These are phyloP conservation scores for Phytophthora litchii DNA, from an alignment of 352 stramenopile genomes.

Conservation along the genomic window DNA sequence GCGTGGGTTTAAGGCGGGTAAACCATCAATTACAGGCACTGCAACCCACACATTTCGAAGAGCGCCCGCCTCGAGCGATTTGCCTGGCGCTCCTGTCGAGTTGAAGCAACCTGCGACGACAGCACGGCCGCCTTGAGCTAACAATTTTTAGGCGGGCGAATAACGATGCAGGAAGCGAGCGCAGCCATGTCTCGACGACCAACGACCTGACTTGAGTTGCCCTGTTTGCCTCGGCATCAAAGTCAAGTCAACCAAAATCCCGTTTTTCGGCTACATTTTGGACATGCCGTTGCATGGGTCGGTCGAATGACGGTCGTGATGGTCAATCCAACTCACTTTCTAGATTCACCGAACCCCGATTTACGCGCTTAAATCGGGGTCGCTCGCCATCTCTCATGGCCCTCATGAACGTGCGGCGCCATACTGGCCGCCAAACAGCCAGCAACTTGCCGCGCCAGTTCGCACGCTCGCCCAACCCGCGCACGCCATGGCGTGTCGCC, in stretches of 20 bases:
- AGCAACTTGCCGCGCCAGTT: slow-evolving; percentile 1
- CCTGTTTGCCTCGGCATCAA: slow-evolving; percentile 16
- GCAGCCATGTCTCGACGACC: slow-evolving; percentile 35
- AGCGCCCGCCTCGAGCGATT: slow-evolving; percentile 17
- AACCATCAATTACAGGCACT: not conserved
- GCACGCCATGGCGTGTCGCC: slow-evolving; percentile 31
- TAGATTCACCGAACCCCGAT: slow-evolving; percentile 8
- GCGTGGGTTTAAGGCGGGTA: not conserved
- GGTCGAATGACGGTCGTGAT: slow-evolving; percentile 21
- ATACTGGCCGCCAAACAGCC: not conserved
- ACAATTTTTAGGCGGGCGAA: slow-evolving; percentile 15
- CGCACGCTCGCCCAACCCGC: slow-evolving; percentile 11
- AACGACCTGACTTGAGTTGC: slow-evolving; percentile 21
- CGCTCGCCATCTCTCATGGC: slow-evolving; percentile 1
- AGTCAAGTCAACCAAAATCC: too few species aligned
- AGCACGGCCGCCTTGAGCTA: slow-evolving; percentile 5
- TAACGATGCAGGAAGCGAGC: slow-evolving; percentile 24
- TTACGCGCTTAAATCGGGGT: slow-evolving; percentile 15
- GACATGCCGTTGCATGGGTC: slow-evolving; percentile 18
- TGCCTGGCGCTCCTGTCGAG: slow-evolving; percentile 12
- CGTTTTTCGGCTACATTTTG: slow-evolving; percentile 8
- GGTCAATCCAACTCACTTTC: too few species aligned
- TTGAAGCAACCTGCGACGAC: slow-evolving; percentile 24
- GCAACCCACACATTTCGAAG: slow-evolving; percentile 22
- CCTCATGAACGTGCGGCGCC: not conserved